Percentiles rank a stretch among this genome's conserved stretches.
Evolutionary conservation across 495 filamentous ascomycete species (phyloP).

Genomic region (Penicillium dipodomyicola): DNA sequence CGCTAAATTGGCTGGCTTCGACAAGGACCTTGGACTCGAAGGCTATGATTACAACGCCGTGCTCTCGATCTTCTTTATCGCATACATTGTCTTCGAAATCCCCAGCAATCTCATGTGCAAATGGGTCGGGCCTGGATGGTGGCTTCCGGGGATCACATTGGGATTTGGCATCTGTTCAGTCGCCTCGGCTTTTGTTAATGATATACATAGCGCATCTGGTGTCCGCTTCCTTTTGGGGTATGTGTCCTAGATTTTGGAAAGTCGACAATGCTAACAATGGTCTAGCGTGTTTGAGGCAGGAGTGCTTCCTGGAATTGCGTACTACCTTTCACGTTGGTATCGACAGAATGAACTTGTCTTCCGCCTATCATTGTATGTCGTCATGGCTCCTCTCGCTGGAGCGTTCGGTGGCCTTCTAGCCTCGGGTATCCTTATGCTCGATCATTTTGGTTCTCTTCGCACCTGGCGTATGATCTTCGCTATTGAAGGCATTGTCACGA

Average conservation of each 20-base stretch:
- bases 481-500: conserved; percentile 70
- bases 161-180: conserved; percentile 50
- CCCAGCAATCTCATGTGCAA: conserved; percentile 66
- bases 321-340: conserved; percentile 72
- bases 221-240: conserved; percentile 56
- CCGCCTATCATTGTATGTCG: conserved; percentile 51
- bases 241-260: background rate
- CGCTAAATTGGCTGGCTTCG: conserved; percentile 39
- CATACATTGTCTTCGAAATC: conserved; percentile 77
- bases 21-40: conserved; percentile 50
- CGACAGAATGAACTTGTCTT: conserved; percentile 64
- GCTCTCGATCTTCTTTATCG: conserved; percentile 66
- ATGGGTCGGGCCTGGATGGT: conserved; percentile 51
- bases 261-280: background rate
- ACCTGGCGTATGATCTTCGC: conserved; percentile 75
- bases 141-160: conserved; percentile 45
- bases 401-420: conserved; percentile 70
- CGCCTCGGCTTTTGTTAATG: conserved; percentile 48
- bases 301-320: conserved; percentile 70
- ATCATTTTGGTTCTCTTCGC: conserved; percentile 42
- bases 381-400: conserved; percentile 64
- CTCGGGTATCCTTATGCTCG: conserved; percentile 51
- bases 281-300: conserved; percentile 59
- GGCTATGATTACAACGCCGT: conserved; percentile 63
- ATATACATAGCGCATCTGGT: conserved; percentile 38